Conservation (phyloP, 495 filamentous ascomycete species). For the Aspergillus sclerotioniger region DNA sequence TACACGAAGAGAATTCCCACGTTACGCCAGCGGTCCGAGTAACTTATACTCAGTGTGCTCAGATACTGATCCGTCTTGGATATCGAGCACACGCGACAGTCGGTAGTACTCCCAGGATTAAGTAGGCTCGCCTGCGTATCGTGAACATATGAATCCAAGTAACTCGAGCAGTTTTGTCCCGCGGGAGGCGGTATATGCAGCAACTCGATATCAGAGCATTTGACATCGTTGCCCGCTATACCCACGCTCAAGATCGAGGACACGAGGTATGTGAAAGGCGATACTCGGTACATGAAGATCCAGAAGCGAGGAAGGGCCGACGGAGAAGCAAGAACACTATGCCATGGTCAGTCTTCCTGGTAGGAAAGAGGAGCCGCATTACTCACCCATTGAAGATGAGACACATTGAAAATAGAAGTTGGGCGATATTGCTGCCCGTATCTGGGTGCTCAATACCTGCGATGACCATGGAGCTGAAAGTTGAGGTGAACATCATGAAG, state of each 20-base stretch:
- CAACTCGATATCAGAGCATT: conserved; percentile 62
- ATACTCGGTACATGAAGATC: conserved; percentile 83
- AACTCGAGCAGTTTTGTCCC: conserved; percentile 55
- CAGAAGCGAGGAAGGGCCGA: conserved; percentile 66
- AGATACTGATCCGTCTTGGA: conserved; percentile 63
- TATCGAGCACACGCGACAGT: conserved; percentile 64
- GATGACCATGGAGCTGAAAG: conserved; percentile 60
- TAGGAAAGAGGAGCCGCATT: not conserved
- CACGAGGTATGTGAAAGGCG: conserved; percentile 72
- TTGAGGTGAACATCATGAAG: conserved; percentile 50
- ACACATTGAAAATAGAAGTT: conserved; percentile 64
- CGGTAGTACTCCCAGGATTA: conserved; percentile 45
- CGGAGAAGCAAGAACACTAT: conserved; percentile 66
- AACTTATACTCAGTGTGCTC: conserved; percentile 43
- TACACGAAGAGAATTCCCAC: conserved; percentile 70
- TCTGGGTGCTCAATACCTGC: conserved; percentile 66
- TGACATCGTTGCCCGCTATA: conserved; percentile 56
- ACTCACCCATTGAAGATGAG: conserved; percentile 64
- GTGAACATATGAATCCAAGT: conserved; percentile 52
- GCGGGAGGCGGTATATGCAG: conserved; percentile 52
- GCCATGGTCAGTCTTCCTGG: conserved; percentile 1
- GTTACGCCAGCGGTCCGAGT: conserved; percentile 64
- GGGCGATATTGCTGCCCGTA: conserved; percentile 63
- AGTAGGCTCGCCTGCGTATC: conserved; percentile 51
- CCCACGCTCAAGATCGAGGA: conserved; percentile 60